Base-by-base conservation (phyloP, 176 grass and related monocot genomes). In the Oryza glaberrima region DNA sequence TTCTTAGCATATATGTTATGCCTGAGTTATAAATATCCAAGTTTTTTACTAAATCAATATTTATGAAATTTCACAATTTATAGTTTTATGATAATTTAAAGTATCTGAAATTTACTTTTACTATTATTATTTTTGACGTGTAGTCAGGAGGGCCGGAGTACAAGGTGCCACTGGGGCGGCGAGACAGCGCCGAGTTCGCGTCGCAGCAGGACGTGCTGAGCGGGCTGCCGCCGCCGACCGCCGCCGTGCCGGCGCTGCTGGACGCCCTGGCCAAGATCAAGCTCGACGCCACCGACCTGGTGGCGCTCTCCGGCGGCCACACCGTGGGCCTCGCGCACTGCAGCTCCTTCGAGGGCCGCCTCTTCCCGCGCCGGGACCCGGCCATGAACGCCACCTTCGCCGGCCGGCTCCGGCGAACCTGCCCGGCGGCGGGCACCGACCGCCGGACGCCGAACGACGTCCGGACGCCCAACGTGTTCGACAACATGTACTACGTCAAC, bases 401-500 rank as follows among this genome's bases (percentile, higher is more conserved):
- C 40, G 2, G 19, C 4, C 17, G 11, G 1, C 94, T 97, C 19
- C 60, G 49, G 7, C 65, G 5, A 1, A 88, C 85, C 1, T 97
- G 94, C 92, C 90, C 92, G 5, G 46, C 30, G 14, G 48, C 2
- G 6, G 63, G 78, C 75, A 77, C 85, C 19, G 14, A 8, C 71
- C 72, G 82, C 56, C 67, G 76, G 19, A 97, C 94, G 9, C 44
- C 40, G 23, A 77, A 75, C 5, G 91, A 97, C 80, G 56, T 92
- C 16, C 82, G 89, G 14, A 77, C 91, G 5, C 94, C 94, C 3
- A 47, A 90, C 85, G n/a, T 5, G 0, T 92, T 97, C 79, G 92
- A 97, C 92, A 97, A 94, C 90, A 91, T 85, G 77, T 94, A 92
- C 90, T 92, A 92, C 79, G 86, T 94, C 1, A 79, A 90, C 72